Evolutionary conservation across 345 rosid genomes (phyloP).

Genomic region (Salix caprea): DNA sequence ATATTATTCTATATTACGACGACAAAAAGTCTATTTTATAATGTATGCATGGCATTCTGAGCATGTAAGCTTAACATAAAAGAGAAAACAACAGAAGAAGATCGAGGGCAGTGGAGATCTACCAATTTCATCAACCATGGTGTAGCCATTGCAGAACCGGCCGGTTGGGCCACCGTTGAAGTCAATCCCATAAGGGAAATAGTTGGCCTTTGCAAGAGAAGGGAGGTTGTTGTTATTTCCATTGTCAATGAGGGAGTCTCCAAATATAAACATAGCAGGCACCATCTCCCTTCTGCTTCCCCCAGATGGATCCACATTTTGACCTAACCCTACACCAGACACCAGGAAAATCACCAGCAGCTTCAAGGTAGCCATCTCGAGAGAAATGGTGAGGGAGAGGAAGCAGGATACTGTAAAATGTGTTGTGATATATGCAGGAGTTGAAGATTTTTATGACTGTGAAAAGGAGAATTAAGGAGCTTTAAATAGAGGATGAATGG

Average conservation of each 20-base stretch:
- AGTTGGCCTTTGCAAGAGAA: constrained; percentile 89
- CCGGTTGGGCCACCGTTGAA: constrained; percentile 93
- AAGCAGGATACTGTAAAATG: background rate
- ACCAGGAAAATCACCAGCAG: background rate
- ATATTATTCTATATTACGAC: too few relatives aligned
- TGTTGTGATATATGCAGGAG: background rate
- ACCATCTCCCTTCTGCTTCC: constrained; percentile 46
- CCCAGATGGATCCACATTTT: constrained; percentile 5
- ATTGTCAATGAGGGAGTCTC: constrained; percentile 90
- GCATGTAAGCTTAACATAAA: background rate
- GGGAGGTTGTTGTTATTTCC: constrained; percentile 87
- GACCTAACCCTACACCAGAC: constrained; percentile 5
- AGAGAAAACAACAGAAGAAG: too few relatives aligned
- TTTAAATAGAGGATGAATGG: constrained; percentile 6
- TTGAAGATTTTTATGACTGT: background rate
- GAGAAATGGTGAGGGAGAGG: background rate
- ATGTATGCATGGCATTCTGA: background rate
- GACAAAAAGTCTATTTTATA: too few relatives aligned
- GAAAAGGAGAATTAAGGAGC: background rate
- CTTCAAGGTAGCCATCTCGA: background rate
- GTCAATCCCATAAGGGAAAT: constrained; percentile 92
- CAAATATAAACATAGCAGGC: constrained; percentile 88
- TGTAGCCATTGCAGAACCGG: constrained; percentile 93
- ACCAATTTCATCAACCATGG: constrained; percentile 93
- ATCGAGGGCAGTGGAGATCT: background rate